Evolutionary conservation across 106 monocot genomes (phyloP).

Genomic region (Amphibolis antarctica): DNA sequence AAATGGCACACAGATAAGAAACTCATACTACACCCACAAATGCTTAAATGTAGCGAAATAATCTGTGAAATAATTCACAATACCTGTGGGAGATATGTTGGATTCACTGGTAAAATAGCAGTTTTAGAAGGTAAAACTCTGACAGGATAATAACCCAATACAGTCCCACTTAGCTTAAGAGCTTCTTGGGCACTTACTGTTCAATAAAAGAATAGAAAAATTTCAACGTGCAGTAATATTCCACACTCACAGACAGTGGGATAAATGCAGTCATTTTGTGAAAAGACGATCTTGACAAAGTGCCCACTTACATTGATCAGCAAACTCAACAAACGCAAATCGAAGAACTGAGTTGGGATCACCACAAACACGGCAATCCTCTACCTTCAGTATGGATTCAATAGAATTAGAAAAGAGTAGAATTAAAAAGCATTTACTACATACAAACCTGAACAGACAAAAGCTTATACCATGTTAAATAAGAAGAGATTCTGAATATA

Average conservation of each 20-base stretch:
- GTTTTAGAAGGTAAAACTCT: constrained; percentile 85
- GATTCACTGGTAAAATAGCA: constrained; percentile 84
- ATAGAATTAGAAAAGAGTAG: neutral
- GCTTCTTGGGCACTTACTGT: constrained; percentile 58
- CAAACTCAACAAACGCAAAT: constrained; percentile 64
- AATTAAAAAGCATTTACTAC: no score
- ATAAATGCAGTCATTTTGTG: no score
- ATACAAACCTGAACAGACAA: no score
- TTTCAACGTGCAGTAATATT: neutral
- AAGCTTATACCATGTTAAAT: no score
- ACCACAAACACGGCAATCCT: constrained; percentile 59
- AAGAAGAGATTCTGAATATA: no score
- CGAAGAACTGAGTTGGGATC: constrained; percentile 52
- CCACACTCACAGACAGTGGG: no score
- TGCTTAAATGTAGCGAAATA: neutral
- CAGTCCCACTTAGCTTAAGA: constrained; percentile 44
- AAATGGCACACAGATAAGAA: no score
- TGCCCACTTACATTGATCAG: constrained; percentile 40
- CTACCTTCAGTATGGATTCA: constrained; percentile 27
- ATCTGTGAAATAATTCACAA: neutral
- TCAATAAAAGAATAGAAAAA: constrained; percentile 5
- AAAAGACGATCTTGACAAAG: no score
- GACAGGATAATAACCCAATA: constrained; percentile 63
- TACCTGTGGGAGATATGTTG: constrained; percentile 75
- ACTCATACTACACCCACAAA: neutral